A percentile compares a stretch with the other conserved stretches of the same genome.
Conservation (phyloP, 2,329 filamentous ascomycete species). For the Xylariales sp. region DNA sequence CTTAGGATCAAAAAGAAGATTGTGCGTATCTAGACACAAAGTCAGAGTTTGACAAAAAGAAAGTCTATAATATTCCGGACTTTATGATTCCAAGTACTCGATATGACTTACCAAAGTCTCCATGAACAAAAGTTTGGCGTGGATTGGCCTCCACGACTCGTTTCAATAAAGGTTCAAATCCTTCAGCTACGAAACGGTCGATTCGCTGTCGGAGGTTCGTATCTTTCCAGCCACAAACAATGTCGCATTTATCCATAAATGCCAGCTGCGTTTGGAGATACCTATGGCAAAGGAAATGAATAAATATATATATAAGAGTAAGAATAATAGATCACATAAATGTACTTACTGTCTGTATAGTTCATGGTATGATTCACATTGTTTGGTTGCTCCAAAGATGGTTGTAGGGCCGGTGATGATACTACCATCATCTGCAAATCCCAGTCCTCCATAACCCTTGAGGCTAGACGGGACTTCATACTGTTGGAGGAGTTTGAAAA, state of each 20-base stretch:
- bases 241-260: not conserved
- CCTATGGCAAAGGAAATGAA: not conserved
- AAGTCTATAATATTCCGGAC: not conserved
- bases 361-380: not conserved
- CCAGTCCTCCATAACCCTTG: conserved; percentile 3
- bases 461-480: not conserved
- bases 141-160: not conserved
- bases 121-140: conserved; percentile 1
- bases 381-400: not conserved
- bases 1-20: not conserved
- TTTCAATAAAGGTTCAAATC: not conserved
- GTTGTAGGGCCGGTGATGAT: not conserved
- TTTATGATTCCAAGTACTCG: not conserved
- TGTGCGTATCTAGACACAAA: not conserved
- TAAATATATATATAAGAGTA: no score
- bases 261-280: not conserved
- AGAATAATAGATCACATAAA: no score
- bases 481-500: not conserved
- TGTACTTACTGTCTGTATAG: not conserved
- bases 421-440: not conserved
- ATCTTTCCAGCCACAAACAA: not conserved
- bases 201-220: not conserved
- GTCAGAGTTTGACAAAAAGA: no score
- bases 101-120: conserved; percentile 1
- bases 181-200: not conserved